A percentile compares a stretch with the other conserved stretches of the same genome.
Evolutionary conservation across 2,329 filamentous ascomycete genomes (phyloP).

Genomic region (Ustulina deusta): DNA sequence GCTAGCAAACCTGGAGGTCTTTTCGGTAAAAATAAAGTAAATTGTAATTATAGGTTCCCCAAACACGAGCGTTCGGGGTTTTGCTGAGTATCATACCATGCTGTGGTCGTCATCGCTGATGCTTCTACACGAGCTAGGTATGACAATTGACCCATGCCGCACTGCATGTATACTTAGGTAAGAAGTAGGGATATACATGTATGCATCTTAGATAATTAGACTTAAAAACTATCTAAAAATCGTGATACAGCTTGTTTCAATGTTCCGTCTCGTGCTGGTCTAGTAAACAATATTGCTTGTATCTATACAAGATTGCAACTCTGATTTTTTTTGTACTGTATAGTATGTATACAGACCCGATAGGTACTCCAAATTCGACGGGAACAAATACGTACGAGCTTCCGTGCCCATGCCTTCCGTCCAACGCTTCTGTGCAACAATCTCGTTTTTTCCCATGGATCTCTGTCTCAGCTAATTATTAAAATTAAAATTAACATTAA

Average conservation of each 20-base stretch:
- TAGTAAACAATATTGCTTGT: neutral
- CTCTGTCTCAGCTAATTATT: too few relatives aligned
- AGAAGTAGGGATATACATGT: neutral
- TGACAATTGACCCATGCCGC: neutral
- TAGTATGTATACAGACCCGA: too few relatives aligned
- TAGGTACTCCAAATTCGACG: too few relatives aligned
- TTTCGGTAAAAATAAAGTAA: neutral
- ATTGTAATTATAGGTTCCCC: neutral
- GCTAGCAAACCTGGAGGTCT: neutral
- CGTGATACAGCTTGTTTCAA: neutral
- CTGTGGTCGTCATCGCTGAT: neutral
- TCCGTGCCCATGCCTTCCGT: too few relatives aligned
- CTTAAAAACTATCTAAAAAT: neutral
- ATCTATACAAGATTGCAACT: neutral
- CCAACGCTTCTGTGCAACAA: too few relatives aligned
- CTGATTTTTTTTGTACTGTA: too few relatives aligned
- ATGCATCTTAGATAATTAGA: too few relatives aligned
- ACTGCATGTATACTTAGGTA: neutral
- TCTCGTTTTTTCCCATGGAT: too few relatives aligned
- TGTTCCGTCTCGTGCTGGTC: neutral
- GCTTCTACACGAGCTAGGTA: neutral
- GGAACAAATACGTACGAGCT: too few relatives aligned
- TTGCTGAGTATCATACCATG: neutral
- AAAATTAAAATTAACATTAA: too few relatives aligned
- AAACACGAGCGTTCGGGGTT: neutral